Evolutionary conservation across 306 rosid genomes (phyloP).

Genomic region (Prunus kanzakura): DNA sequence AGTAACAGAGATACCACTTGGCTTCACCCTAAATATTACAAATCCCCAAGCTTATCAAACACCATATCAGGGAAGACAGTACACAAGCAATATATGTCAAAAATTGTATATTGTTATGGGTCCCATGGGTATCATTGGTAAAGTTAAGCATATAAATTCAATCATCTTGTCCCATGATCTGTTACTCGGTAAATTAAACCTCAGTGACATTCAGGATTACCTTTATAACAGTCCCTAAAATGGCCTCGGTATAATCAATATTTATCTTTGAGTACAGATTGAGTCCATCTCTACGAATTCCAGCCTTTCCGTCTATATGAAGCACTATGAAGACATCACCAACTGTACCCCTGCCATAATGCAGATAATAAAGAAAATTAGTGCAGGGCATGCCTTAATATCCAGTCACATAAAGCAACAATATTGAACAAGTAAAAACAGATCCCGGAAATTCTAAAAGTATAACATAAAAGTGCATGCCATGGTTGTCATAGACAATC

Average conservation of each 20-base stretch:
- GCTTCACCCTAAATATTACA: too few species aligned
- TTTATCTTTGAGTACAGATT: constrained; percentile 69
- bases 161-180: too few species aligned
- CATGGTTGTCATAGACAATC: neutral
- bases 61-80: too few species aligned
- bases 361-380: neutral
- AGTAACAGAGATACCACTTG: too few species aligned
- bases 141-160: too few species aligned
- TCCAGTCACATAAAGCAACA: neutral
- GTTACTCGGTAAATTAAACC: too few species aligned
- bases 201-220: constrained; percentile 21
- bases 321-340: constrained; percentile 83
- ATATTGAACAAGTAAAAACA: neutral
- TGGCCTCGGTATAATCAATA: constrained; percentile 81
- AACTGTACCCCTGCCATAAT: constrained; percentile 46
- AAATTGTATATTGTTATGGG: too few species aligned
- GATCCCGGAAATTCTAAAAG: neutral
- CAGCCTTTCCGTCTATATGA: constrained; percentile 63
- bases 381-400: neutral
- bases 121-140: too few species aligned
- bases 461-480: neutral
- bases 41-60: too few species aligned
- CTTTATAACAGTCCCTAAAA: constrained; percentile 73
- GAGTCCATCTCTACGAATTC: constrained; percentile 82
- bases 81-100: too few species aligned